Evolutionary conservation across 768 basidiomycete species (phyloP).

Genomic region (Scleroderma bovista): DNA sequence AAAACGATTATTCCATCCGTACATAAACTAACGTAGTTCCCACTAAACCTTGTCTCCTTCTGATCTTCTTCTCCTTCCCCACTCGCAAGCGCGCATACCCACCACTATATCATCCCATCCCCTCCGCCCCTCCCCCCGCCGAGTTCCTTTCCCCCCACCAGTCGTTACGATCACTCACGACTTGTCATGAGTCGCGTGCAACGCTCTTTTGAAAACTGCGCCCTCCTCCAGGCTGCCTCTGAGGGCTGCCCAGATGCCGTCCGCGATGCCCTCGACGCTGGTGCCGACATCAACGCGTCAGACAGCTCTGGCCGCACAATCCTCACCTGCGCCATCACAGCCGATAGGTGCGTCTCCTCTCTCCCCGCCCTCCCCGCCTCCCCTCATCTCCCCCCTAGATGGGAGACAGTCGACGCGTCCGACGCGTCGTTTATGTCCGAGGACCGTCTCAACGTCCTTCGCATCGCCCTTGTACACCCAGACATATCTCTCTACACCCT

Average conservation of each 20-base stretch:
- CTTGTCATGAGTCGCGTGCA: constrained; percentile 33
- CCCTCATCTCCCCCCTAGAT: constrained; percentile 35
- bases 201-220: constrained; percentile 36
- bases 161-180: constrained; percentile 29
- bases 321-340: constrained; percentile 66
- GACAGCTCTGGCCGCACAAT: constrained; percentile 58
- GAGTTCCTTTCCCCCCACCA: not conserved
- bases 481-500: constrained; percentile 63
- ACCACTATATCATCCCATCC: not conserved
- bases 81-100: not conserved
- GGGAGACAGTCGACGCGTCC: constrained; percentile 64
- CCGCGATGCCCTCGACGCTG: constrained; percentile 45
- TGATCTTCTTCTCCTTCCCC: not conserved
- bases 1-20: not conserved
- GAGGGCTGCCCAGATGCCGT: constrained; percentile 52
- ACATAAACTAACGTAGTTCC: not conserved
- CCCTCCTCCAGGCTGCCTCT: constrained; percentile 51
- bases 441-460: constrained; percentile 53
- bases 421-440: constrained; percentile 63
- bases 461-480: constrained; percentile 47
- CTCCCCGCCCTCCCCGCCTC: constrained; percentile 3
- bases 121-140: not conserved
- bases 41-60: not conserved
- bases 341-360: constrained; percentile 50
- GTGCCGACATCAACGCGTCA: constrained; percentile 64